Evolutionary conservation across 305 asterid species (phyloP).

Genomic region (Fraxinus latifolia): DNA sequence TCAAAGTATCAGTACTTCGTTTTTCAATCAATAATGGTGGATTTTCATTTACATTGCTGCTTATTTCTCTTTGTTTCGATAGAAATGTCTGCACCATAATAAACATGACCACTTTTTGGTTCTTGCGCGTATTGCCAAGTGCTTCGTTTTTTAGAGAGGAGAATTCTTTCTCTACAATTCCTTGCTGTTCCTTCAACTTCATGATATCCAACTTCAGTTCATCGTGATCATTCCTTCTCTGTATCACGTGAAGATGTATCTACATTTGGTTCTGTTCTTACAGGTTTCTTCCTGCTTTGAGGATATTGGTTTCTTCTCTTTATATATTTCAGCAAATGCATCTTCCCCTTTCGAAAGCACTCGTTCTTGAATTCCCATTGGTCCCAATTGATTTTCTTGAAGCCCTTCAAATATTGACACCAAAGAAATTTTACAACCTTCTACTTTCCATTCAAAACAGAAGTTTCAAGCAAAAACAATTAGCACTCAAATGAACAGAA

Average conservation of each 20-base stretch:
- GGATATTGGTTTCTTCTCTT: constrained; percentile 23
- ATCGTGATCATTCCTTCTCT: constrained; percentile 20
- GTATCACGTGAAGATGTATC: background rate
- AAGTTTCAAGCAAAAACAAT: background rate
- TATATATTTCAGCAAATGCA: constrained; percentile 35
- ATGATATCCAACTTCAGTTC: constrained; percentile 18
- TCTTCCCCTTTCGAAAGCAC: constrained; percentile 42
- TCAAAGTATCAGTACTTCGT: background rate
- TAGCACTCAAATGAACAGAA: background rate
- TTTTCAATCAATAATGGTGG: background rate
- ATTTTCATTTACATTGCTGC: background rate
- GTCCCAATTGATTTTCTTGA: constrained; percentile 45
- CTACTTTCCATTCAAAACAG: background rate
- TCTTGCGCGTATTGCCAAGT: background rate
- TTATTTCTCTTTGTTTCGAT: background rate
- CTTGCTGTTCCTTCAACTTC: constrained; percentile 26
- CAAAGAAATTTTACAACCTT: background rate
- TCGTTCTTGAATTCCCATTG: constrained; percentile 43
- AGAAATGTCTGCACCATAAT: background rate
- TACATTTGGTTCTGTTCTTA: background rate
- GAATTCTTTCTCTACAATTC: constrained; percentile 10
- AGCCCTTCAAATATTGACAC: constrained; percentile 28
- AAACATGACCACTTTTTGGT: background rate
- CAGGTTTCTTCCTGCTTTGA: background rate
- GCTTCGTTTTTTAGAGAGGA: constrained; percentile 13